Evolutionary conservation across 495 filamentous ascomycete species (phyloP), one percentile per base, ranked within the genome.

Genomic region (Opeltia flavorubescens): DNA sequence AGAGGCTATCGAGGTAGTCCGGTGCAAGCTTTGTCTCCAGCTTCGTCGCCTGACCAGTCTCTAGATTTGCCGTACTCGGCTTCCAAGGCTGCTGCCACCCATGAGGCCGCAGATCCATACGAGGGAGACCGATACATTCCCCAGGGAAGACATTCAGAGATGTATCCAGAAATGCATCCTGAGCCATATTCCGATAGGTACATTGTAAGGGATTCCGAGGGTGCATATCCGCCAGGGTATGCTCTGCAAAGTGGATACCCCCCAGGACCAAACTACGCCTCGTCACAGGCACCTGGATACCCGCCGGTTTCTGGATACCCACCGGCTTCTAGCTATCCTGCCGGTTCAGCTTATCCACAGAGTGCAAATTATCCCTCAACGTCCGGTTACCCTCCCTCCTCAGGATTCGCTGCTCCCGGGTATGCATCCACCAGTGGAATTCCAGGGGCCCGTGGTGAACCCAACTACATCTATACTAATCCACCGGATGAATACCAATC

Each of bases 1-100:
- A 40, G 33, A 42, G 54, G 49, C 42, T 46, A 55, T 34, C 30
- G 48, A 56, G 51, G 54, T 49, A 49, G 40, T 43, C 47, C 26
- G 20, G 44, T 44, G 26, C 47, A 30, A 49, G 15, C 47, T 20
- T 49, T 30, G 18, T 40, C 47, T 17, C 5, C 28, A 27, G 39
- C 28, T 43, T 23, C 36, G 11, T 17, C 24, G 23, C 44, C 51
- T 52, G 41, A 51, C 23, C 15, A 44, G 21, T 20, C 13, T 33
- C 28, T 28, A 53, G 47, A 48, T 34, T 33, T 53, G 24, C 39
- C 55, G 12, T 57, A 51, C 23, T 21, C 35, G 18, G 23, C 51
- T 15, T 52, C 49, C 30, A 30, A 51, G 30, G 49, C 52, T 27
- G 41, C 48, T 38, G 48, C 39, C 33, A 47, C 41, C 27, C 51